phyloP scores from a whole-genome alignment of 2,329 filamentous ascomycete genomes.

The Diaporthe nobilis region DNA sequence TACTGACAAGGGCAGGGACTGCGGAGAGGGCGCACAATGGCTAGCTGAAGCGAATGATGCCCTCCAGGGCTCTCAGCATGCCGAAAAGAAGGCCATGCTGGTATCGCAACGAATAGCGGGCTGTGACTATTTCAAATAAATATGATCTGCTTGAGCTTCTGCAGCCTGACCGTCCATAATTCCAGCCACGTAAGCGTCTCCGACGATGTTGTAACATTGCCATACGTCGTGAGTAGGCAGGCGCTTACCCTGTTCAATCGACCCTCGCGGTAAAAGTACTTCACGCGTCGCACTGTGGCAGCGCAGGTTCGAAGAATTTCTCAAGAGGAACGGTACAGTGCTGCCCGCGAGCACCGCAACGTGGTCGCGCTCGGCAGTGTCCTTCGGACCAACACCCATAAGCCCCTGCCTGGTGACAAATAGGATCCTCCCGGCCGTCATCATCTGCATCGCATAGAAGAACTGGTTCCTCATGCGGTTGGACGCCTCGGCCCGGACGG shows the following conservation, averaged over 20 bases:
- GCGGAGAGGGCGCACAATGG: too few species aligned
- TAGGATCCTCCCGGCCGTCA: not conserved
- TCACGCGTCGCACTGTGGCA: not conserved
- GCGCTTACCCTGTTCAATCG: not conserved
- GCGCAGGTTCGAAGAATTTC: not conserved
- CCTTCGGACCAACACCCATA: not conserved
- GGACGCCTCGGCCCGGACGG: not conserved
- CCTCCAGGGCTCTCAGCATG: not conserved
- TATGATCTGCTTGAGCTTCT: not conserved
- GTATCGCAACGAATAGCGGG: not conserved
- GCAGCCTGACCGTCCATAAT: not conserved
- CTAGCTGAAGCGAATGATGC: too few species aligned
- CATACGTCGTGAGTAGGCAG: too few species aligned
- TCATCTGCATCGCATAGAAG: constrained; percentile 12
- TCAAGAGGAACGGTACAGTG: not conserved
- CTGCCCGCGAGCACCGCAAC: constrained; percentile 1
- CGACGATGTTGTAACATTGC: not conserved
- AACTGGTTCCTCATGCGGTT: not conserved
- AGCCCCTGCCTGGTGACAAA: not conserved
- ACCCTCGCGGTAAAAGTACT: not conserved
- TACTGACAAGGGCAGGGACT: too few species aligned
- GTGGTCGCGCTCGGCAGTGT: not conserved
- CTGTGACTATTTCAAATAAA: not conserved
- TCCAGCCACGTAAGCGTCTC: constrained; percentile 12
- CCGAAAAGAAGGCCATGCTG: not conserved